Base-by-base conservation (phyloP, 768 basidiomycete genomes). In the Pleurotus tuoliensis region DNA sequence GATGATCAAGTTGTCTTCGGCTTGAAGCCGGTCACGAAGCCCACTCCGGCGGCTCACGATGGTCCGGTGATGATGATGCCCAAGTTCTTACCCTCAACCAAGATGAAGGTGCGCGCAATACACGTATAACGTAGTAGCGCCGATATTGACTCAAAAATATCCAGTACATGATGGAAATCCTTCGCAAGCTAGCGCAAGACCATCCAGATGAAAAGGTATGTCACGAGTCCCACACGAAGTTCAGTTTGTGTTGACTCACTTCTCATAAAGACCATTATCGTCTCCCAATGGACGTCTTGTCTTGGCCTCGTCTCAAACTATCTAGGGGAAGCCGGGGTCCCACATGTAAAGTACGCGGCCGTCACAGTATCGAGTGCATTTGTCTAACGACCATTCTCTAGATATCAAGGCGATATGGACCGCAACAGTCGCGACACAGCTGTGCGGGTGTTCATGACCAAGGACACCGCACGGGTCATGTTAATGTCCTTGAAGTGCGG, bases 251-350 rank as follows among this genome's bases (percentile, higher is more conserved):
- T 11, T 34, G 30, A 34, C 30, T 11, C 8, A 3, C 30, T 8
- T 34, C 8, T 34, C 30, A 34, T 34, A 9, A 56, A 87, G 82
- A 77, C 79, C 46, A 66, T 92, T 50, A 70, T 90, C 56, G 76
- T 90, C 56, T 88, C 86, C 0, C 85, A 87, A 65, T 91, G 89
- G 83, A 87, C 85, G 0, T 67, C 73, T 5, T 87, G 82, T 56
- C 74, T 92, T 38, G 74, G 79, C 8, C 73, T 90, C 3, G 78
- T 86, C n/a, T 85, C 81, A 0, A 69, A 80, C 49, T 87, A 86
- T 63, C 73, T 92, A n/a, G 67, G 69, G 0, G 77, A 81, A 62
- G 70, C 77, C 18, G 72, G 72, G 1, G 76, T 86, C 47, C 61
- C 69, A 3, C 82, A 83, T 59, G 80, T 86, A 56, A 84, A 82